Percentiles rank a stretch among this genome's conserved stretches.
Evolutionary conservation across 768 basidiomycete species (phyloP).

Genomic region (Lepiota venenata): DNA sequence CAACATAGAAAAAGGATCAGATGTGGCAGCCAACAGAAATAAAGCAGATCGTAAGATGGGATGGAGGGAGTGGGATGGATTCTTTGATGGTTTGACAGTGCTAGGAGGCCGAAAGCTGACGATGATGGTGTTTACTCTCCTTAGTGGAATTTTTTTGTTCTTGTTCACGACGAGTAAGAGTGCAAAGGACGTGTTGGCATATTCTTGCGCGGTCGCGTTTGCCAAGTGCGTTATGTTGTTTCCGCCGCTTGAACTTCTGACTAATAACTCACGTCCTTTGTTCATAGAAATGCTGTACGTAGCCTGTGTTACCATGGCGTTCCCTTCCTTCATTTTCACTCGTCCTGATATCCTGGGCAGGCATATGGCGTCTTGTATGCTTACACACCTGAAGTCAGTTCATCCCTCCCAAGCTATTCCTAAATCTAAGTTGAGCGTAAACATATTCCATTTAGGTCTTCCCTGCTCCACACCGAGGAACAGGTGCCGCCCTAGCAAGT

Average conservation of each 20-base stretch:
- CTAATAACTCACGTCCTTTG: not conserved
- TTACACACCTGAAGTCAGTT: constrained; percentile 49
- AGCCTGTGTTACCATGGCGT: not conserved
- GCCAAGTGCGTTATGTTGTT: constrained; percentile 31
- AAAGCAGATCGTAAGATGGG: not conserved
- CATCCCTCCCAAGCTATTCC: not conserved
- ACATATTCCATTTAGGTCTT: constrained; percentile 30
- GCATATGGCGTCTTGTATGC: constrained; percentile 55
- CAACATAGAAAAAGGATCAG: not conserved
- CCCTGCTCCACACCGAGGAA: constrained; percentile 53
- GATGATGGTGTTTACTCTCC: constrained; percentile 39
- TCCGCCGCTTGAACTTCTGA: not conserved
- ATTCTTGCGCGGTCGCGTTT: constrained; percentile 39
- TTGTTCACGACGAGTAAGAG: constrained; percentile 47
- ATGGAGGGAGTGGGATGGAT: not conserved
- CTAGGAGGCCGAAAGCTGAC: constrained; percentile 45
- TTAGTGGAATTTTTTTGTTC: constrained; percentile 48
- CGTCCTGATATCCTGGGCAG: constrained; percentile 14
- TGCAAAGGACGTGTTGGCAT: constrained; percentile 37
- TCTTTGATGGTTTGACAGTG: constrained; percentile 20
- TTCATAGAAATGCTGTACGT: constrained; percentile 7
- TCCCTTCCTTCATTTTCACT: not conserved
- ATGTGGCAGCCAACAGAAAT: not conserved
- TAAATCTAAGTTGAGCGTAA: not conserved
- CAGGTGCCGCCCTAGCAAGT: constrained; percentile 47